Base-by-base conservation (phyloP, 352 stramenopile genomes). In the Phytophthora sansomeana region DNA sequence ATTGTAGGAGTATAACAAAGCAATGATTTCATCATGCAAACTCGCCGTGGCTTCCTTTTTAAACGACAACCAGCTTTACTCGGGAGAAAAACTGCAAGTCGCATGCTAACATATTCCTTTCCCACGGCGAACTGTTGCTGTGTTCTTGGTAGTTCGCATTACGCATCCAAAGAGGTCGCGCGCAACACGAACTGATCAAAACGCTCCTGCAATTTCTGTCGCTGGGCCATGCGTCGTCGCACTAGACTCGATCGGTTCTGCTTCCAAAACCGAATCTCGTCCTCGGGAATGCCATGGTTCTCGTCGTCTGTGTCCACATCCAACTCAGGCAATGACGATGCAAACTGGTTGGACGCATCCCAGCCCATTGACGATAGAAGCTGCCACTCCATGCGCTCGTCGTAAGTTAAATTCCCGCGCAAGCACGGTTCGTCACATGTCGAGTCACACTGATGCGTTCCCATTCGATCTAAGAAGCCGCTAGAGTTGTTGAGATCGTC, bases 231-330 rank as follows among this genome's bases (percentile, higher is more conserved):
- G 29, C 87, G 84, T 72, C 90, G 90, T 33, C 83, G 77, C 56
- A 90, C 85, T 36, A 96, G 78, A 52, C 63, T 83, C 10, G 84
- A 81, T 44, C 78, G 83, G 64, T 96, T 96, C 46, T 89, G 80
- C 69, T 96, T 92, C 87, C 87, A 96, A 36, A 91, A 92, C 43
- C 81, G 80, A 55, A 96, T 93, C 55, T 96, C 87, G 53, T 92
- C 83, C 72, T 94, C 85, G 1, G 87, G 85, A 51, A 96, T 96
- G 29, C 85, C 83, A 28, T 91, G 74, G 39, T 93, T 84, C 41
- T 92, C 85, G 42, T 93, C 86, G 54, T 94, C 85, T 43, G 80
- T 88, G 49, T 92, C 83, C 16, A 79, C 81, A 52, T 94, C 84
- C 28, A 89, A 75, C 44, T 93, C 85, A 3, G 79, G 87, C 17